Evolutionary conservation across 2,329 filamentous ascomycete genomes (phyloP).

Genomic region (Niveomyces coronatus): DNA sequence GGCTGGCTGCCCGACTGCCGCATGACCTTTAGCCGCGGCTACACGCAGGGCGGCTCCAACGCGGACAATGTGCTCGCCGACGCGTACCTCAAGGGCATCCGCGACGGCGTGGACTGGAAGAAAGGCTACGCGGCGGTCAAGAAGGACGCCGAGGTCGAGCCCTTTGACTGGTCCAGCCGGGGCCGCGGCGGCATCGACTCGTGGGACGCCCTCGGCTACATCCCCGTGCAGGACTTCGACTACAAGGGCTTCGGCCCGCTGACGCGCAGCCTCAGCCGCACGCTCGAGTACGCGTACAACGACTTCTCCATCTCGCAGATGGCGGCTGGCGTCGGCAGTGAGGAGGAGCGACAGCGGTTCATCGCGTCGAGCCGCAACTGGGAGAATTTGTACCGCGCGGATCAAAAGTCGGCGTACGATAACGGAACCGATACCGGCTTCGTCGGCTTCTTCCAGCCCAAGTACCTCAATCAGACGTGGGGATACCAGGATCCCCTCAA

Average conservation of each 20-base stretch:
- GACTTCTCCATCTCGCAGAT: conserved; percentile 61
- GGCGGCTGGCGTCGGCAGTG: conserved; percentile 44
- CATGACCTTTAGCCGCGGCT: conserved; percentile 66
- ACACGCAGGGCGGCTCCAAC: conserved; percentile 66
- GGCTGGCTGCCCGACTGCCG: conserved; percentile 67
- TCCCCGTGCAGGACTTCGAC: conserved; percentile 61
- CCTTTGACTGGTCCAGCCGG: conserved; percentile 58
- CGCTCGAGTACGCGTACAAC: conserved; percentile 69
- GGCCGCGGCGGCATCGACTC: conserved; percentile 60
- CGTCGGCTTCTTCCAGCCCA: conserved; percentile 60
- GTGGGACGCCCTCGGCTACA: conserved; percentile 63
- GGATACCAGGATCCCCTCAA: conserved; percentile 57
- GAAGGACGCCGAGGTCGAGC: conserved; percentile 63
- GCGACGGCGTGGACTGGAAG: conserved; percentile 51
- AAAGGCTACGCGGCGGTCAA: conserved; percentile 60
- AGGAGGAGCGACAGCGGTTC: conserved; percentile 49
- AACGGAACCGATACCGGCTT: conserved; percentile 54
- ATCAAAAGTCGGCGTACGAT: conserved; percentile 43
- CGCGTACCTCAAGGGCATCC: conserved; percentile 56
- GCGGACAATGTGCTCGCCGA: conserved; percentile 61
- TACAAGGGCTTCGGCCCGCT: conserved; percentile 55
- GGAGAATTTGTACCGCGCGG: conserved; percentile 52
- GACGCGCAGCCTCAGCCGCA: conserved; percentile 61
- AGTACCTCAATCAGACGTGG: conserved; percentile 57
- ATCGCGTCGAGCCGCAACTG: conserved; percentile 51